phyloP scores from a whole-genome alignment of 345 rosid species.

The Rhizophora apiculata region DNA sequence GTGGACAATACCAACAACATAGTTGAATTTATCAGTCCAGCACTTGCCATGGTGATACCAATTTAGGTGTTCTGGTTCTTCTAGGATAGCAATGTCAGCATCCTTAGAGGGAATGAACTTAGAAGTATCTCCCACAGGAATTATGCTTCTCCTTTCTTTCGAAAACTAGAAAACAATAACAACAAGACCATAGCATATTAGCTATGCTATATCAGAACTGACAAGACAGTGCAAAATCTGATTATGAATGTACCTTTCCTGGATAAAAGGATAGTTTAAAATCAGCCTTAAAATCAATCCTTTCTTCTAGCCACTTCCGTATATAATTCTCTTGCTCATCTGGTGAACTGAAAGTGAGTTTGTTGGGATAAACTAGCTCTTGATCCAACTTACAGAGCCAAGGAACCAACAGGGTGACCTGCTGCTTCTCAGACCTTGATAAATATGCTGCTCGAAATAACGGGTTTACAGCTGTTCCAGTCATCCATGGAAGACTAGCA shows the following conservation, averaged over 20 bases:
- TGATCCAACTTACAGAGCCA: constrained; percentile 98
- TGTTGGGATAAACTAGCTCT: constrained; percentile 86
- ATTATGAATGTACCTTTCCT: constrained; percentile 64
- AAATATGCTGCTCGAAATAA: constrained; percentile 91
- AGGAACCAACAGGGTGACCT: constrained; percentile 90
- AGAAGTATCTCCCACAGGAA: constrained; percentile 95
- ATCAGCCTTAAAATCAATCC: constrained; percentile 82
- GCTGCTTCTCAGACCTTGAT: constrained; percentile 73
- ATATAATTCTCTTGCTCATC: constrained; percentile 94
- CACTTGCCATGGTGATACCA: constrained; percentile 98
- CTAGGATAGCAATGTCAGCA: constrained; percentile 89
- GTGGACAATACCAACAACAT: constrained; percentile 95
- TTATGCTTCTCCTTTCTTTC: constrained; percentile 85
- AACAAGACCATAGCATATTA: constrained; percentile 14
- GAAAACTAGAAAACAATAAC: constrained; percentile 55
- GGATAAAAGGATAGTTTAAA: constrained; percentile 95
- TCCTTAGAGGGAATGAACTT: constrained; percentile 81
- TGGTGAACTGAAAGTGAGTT: constrained; percentile 81
- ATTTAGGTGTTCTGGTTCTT: constrained; percentile 96
- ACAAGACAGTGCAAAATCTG: not conserved
- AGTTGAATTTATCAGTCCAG: constrained; percentile 96
- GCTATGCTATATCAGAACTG: not conserved
- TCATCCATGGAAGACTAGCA: constrained; percentile 99
- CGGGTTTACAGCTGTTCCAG: constrained; percentile 98
- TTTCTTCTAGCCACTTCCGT: constrained; percentile 93